Evolutionary conservation across 495 filamentous ascomycete genomes (phyloP), one percentile per base, ranked within the genome.

Genomic region (Haplographium delicatum): DNA sequence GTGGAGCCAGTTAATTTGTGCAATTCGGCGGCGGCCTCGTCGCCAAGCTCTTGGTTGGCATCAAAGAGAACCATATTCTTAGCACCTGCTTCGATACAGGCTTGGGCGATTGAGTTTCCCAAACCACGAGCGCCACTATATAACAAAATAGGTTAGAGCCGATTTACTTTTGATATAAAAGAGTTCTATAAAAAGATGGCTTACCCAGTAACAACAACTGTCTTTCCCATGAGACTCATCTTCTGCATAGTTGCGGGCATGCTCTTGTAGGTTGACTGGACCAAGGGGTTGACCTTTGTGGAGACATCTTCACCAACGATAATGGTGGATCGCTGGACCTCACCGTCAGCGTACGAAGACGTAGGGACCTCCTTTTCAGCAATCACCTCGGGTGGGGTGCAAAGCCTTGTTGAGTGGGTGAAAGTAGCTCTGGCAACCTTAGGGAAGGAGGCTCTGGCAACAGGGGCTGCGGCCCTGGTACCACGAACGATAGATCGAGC

Each of bases 1-100:
- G 38, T 53, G 15, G 18, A 16, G 23, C 82, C 78, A 27, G 83
- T 80, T 65, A 81, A 76, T 56, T 77, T 69, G 64, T 82, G 74
- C 35, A 89, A 72, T 60, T 85, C 80, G 4, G 73, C 75, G 1
- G 83, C 84, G 11, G 84, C 65, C 54, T 74, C 67, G 58, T 84
- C 82, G 25, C 86, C 86, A n/a, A 85, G 73, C 19, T 86, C 79
- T 62, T 83, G 78, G 63, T 85, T 82, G 50, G 81, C 78, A 57
- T 90, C 86, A 54, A 90, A 76, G 57, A 90, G 85, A 42, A 81
- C 80, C 40, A 90, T 75, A 22, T 81, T 81, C 67, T 83, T 81
- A 27, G 81, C 77, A 37, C 86, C 85, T 46, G 80, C 83, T 63
- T 90, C 85, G 41, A 81, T 78, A 51, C 85, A 78, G 23, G 84